Conservation (phyloP, 805 yeast genomes). For the Kodamaea lidongshanica region DNA sequence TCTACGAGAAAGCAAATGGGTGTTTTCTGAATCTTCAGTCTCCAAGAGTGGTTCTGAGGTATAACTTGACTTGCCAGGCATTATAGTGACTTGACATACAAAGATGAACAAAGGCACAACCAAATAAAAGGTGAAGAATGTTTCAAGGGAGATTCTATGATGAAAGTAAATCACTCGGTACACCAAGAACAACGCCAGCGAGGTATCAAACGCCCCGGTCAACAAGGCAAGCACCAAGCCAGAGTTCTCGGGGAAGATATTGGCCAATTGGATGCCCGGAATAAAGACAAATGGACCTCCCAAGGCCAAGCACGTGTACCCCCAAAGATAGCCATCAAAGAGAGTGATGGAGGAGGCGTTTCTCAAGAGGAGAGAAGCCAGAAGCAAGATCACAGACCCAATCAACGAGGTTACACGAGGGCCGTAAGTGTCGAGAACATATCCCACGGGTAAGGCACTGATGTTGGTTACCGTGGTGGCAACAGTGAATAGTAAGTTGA, state of each 20-base stretch:
- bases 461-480: constrained; percentile 86
- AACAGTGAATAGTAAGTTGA: constrained; percentile 76
- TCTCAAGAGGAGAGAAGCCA: constrained; percentile 49
- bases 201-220: constrained; percentile 90
- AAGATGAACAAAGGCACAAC: constrained; percentile 75
- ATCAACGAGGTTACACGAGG: constrained; percentile 73
- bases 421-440: constrained; percentile 70
- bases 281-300: constrained; percentile 95
- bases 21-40: constrained; percentile 28
- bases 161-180: constrained; percentile 62
- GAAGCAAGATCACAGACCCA: constrained; percentile 56
- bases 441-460: constrained; percentile 77
- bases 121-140: constrained; percentile 63
- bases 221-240: constrained; percentile 26
- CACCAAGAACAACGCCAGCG: constrained; percentile 77
- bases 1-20: constrained; percentile 34
- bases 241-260: constrained; percentile 33
- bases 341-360: constrained; percentile 27
- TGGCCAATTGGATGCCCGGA: constrained; percentile 84
- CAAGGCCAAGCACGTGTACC: constrained; percentile 71
- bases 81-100: constrained; percentile 64
- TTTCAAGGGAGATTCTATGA: constrained; percentile 38
- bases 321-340: constrained; percentile 62
- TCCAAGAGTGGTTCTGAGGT: constrained; percentile 53
- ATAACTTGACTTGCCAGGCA: constrained; percentile 77